These are phyloP conservation scores for Acer yangbiense DNA, from an alignment of 345 rosid genomes.

Conservation along the genomic window DNA sequence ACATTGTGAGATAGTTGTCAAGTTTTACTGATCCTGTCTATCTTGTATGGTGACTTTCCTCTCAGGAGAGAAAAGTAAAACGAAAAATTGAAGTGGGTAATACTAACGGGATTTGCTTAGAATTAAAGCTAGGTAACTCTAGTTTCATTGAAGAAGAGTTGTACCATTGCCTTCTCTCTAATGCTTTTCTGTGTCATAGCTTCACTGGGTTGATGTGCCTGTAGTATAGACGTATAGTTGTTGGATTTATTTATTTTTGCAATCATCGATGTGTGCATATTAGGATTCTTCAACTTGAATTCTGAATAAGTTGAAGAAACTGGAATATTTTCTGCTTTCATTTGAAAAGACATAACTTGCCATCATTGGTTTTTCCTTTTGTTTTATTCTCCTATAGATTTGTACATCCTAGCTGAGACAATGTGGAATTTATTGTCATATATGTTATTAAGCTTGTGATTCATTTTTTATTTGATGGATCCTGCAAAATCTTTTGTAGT, in stretches of 20 bases:
- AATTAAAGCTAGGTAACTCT: background rate
- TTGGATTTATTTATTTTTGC: background rate
- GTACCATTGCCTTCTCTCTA: background rate
- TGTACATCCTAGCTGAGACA: background rate
- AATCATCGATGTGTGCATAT: background rate
- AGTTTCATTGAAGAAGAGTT: background rate
- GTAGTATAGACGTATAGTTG: background rate
- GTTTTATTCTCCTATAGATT: background rate
- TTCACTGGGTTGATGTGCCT: background rate
- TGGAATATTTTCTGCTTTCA: background rate
- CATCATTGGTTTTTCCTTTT: background rate
- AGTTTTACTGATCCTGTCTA: no score
- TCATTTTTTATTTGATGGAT: background rate
- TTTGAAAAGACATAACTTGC: background rate
- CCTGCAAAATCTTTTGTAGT: background rate
- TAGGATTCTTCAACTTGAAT: background rate
- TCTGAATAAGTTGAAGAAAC: background rate
- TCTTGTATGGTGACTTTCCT: background rate
- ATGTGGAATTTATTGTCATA: background rate
- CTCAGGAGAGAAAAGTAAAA: background rate
- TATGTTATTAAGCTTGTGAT: background rate
- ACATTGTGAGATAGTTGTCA: background rate
- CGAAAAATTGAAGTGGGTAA: background rate
- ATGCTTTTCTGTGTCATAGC: no score
- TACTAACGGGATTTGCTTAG: background rate